Evolutionary conservation across 192 early-diverging fungal genomes (phyloP), one percentile per base, ranked within the genome.

Genomic region (Backusella tarrabulga): DNA sequence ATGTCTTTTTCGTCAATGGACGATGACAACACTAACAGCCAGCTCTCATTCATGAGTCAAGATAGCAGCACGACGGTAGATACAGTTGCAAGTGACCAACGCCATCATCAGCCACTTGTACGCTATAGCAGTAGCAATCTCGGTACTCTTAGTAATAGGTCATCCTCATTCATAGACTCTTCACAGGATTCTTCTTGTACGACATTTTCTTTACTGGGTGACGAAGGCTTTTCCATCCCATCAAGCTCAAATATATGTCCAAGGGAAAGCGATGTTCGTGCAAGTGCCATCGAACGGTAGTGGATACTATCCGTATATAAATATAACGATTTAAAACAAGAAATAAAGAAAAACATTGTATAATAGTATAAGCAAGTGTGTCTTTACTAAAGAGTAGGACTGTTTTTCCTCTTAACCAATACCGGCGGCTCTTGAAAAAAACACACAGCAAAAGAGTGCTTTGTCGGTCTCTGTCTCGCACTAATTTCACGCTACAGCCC

Each of bases 181-280:
- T 68, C 67, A n/a, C 34, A 70, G 17, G 68, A 70, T 29, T 35
- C 34, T n/a, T 41, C 68, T 40, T 12, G 17, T 70, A 68, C 67
- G 12, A 32, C 34, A 68, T 68, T 68, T 35, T 35, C 68, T 23
- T 12, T 29, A 3, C 26, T 63, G 26, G 26, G 56, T 26, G 56
- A 63, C 12, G 56, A 63, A 29, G 56, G 56, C 56, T 63, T 63
- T 63, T 63, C 56, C 26, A 63, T 63, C 26, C 56, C 56, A 14
- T 63, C 56, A 26, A 63, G n/a, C 23, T 63, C 56, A 63, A 63
- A 63, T 63, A 29, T 63, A 63, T 70, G 68, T 3, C 68, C 68
- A 38, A 70, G 68, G 21, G 68, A 70, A 41, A 70, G 68, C 19
- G 68, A 70, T 41, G 68, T 70, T 38, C 34, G 68, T 41, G 68